These are phyloP conservation scores for Aspergillus pseudoglaucus DNA, from an alignment of 2,329 filamentous ascomycete genomes.

Conservation along the genomic window DNA sequence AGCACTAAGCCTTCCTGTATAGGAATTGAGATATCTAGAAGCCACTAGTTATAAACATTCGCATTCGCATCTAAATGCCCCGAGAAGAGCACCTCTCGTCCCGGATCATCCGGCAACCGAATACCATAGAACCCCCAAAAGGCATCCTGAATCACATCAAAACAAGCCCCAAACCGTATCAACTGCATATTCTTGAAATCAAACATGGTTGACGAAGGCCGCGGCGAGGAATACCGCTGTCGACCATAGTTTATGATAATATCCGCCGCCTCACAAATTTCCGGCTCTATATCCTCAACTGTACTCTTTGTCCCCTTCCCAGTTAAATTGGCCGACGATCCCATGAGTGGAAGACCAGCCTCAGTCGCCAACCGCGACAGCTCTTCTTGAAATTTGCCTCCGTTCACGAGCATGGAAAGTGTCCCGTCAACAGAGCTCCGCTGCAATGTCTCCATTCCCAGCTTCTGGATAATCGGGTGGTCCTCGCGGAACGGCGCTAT, in stretches of 20 bases:
- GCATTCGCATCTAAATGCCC: constrained; percentile 6
- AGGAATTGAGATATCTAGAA: too few relatives aligned
- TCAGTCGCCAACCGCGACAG: constrained; percentile 16
- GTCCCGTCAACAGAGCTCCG: constrained; percentile 16
- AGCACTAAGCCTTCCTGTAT: too few relatives aligned
- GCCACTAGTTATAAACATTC: too few relatives aligned
- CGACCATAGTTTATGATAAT: constrained; percentile 27
- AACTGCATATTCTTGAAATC: constrained; percentile 19
- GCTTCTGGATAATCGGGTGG: constrained; percentile 18
- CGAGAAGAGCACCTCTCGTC: constrained; percentile 6
- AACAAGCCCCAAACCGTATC: constrained; percentile 24
- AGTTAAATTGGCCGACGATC: constrained; percentile 26
- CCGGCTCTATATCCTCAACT: constrained; percentile 24
- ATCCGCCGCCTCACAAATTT: constrained; percentile 22
- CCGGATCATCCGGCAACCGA: constrained; percentile 14
- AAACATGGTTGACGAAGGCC: constrained; percentile 23
- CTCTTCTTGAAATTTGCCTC: constrained; percentile 20
- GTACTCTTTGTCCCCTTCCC: constrained; percentile 21
- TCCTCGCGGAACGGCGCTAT: constrained; percentile 16
- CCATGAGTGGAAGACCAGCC: constrained; percentile 18
- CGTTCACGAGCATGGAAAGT: constrained; percentile 23
- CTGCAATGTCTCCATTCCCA: constrained; percentile 9
- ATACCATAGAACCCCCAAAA: constrained; percentile 15
- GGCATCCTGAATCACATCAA: constrained; percentile 22
- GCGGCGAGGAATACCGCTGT: constrained; percentile 17